phyloP scores from a whole-genome alignment of 257 asterid genomes.

The Fraxinus excelsior region DNA sequence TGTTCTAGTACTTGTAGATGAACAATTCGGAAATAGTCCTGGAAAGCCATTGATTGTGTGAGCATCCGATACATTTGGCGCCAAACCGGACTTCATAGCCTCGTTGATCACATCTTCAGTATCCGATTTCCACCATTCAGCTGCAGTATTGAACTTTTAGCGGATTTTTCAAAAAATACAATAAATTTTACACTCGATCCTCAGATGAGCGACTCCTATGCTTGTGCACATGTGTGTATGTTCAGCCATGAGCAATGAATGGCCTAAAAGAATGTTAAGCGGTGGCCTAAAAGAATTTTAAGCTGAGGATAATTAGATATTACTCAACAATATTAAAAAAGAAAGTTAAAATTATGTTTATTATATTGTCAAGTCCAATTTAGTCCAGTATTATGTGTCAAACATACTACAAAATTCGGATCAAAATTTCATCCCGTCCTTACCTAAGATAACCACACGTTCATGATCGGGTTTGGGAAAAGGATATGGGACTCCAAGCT shows the following conservation, averaged over 20 bases:
- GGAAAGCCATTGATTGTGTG: conserved; percentile 91
- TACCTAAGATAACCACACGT: conserved; percentile 66
- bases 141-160: conserved; percentile 31
- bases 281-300: too few species aligned
- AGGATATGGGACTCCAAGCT: conserved; percentile 81
- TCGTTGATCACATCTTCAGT: conserved; percentile 74
- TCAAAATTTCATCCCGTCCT: not conserved
- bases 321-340: too few species aligned
- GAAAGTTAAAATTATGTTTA: too few species aligned
- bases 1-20: conserved; percentile 45
- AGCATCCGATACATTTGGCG: conserved; percentile 92
- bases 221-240: too few species aligned
- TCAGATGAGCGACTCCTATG: too few species aligned
- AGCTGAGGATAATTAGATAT: too few species aligned
- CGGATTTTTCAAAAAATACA: not conserved
- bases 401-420: too few species aligned
- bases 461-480: conserved; percentile 89
- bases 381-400: too few species aligned
- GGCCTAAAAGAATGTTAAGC: too few species aligned
- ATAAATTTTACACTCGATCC: too few species aligned
- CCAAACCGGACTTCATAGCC: conserved; percentile 71
- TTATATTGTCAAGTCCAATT: too few species aligned
- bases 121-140: conserved; percentile 98
- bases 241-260: too few species aligned
- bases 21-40: conserved; percentile 56